Percentiles rank a stretch among this genome's conserved stretches.
Conservation (phyloP, 2,329 filamentous ascomycete species). For the Knufia fluminis region DNA sequence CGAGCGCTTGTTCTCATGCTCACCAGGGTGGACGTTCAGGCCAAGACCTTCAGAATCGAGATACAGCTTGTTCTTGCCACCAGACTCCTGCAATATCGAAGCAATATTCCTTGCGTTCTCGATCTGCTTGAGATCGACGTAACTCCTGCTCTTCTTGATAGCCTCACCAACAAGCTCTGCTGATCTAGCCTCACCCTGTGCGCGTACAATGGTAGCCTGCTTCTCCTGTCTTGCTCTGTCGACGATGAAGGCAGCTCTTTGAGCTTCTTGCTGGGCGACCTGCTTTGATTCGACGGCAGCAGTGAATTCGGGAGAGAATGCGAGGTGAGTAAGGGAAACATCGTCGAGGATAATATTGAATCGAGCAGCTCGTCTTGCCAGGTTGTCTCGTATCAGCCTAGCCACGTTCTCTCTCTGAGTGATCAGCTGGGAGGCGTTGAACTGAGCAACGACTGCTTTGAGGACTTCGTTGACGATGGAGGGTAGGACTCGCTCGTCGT, state of each 20-base stretch:
- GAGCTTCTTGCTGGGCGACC: slow-evolving; percentile 78
- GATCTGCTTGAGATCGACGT: slow-evolving; percentile 94
- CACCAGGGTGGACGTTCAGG: slow-evolving; percentile 60
- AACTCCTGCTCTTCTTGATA: slow-evolving; percentile 98
- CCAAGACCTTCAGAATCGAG: slow-evolving; percentile 85
- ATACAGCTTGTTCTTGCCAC: slow-evolving; percentile 86
- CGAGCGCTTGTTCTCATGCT: slow-evolving; percentile 27
- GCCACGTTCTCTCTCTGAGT: slow-evolving; percentile 98
- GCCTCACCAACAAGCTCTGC: slow-evolving; percentile 97
- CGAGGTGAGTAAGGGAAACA: slow-evolving; percentile 78
- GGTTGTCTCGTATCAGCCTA: slow-evolving; percentile 80
- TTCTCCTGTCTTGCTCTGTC: slow-evolving; percentile 99
- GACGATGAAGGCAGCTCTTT: slow-evolving; percentile 92
- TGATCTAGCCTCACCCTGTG: slow-evolving; percentile 96
- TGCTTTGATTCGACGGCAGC: slow-evolving; percentile 62
- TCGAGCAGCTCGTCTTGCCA: slow-evolving; percentile 78
- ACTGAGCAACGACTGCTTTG: slow-evolving; percentile 97
- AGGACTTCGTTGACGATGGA: slow-evolving; percentile 98
- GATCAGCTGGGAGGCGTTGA: slow-evolving; percentile 96
- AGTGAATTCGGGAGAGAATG: slow-evolving; percentile 61
- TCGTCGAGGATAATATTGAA: slow-evolving; percentile 98
- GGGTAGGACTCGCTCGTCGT: slow-evolving; percentile 91
- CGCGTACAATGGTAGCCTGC: slow-evolving; percentile 95
- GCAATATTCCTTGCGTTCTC: slow-evolving; percentile 91
- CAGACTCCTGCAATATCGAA: slow-evolving; percentile 72